phyloP scores from a whole-genome alignment of 148 eudicot genomes.

The Rhododendron mucronatum region DNA sequence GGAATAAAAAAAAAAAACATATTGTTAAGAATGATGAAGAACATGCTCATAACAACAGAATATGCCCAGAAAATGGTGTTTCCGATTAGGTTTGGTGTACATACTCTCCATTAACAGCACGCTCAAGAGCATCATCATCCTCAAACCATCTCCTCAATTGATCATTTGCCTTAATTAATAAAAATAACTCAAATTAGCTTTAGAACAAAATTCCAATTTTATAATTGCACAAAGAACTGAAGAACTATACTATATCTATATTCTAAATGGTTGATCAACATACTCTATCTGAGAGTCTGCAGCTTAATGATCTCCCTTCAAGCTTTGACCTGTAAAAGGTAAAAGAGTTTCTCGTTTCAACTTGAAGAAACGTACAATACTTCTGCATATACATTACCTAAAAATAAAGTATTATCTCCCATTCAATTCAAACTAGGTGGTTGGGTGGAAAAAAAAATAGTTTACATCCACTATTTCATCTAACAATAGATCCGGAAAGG shows the following conservation, averaged over 20 bases:
- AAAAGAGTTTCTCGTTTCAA: slow-evolving; percentile 6
- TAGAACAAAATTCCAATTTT: not conserved
- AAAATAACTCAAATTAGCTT: slow-evolving; percentile 6
- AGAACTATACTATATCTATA: not conserved
- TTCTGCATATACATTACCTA: not conserved
- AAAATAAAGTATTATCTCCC: not conserved
- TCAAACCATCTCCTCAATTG: slow-evolving; percentile 69
- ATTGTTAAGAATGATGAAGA: not conserved
- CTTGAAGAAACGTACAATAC: not conserved
- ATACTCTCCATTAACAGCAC: slow-evolving; percentile 81
- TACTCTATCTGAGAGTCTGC: slow-evolving; percentile 55
- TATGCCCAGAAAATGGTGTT: not conserved
- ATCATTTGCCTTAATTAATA: slow-evolving; percentile 55
- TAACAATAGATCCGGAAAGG: not conserved
- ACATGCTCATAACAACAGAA: not conserved
- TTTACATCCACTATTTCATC: not conserved
- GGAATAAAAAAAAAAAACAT: not conserved
- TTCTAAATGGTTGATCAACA: not conserved
- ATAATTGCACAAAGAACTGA: not conserved
- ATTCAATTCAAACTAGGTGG: not conserved
- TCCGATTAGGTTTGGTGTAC: slow-evolving; percentile 19
- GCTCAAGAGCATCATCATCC: slow-evolving; percentile 93
- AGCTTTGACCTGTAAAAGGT: slow-evolving; percentile 40
- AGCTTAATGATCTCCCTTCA: slow-evolving; percentile 62
- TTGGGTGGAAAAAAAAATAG: not conserved